A percentile compares a stretch with the other conserved stretches of the same genome.
Evolutionary conservation across 1,139 yeast genomes (phyloP).

Genomic region (Meyerozyma smithsonii): DNA sequence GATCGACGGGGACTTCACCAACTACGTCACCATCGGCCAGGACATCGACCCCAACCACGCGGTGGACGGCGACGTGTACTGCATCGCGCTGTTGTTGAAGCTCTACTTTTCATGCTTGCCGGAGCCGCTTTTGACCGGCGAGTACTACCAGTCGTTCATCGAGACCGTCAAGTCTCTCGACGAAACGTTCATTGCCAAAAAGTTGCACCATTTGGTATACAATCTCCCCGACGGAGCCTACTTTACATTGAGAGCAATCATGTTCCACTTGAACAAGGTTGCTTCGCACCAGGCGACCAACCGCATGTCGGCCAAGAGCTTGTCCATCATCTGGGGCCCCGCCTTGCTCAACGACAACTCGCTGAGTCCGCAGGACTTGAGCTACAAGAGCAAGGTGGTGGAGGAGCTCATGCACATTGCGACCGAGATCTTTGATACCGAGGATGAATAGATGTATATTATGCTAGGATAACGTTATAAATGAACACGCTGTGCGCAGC

Average conservation of each 20-base stretch:
- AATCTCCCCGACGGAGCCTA: conserved; percentile 93
- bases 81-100: conserved; percentile 68
- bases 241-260: conserved; percentile 78
- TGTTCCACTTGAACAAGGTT: conserved; percentile 80
- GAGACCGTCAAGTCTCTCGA: conserved; percentile 64
- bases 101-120: conserved; percentile 66
- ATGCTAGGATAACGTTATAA: not conserved
- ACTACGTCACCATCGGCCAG: conserved; percentile 44
- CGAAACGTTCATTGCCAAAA: conserved; percentile 57
- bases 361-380: conserved; percentile 70
- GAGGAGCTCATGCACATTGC: conserved; percentile 82
- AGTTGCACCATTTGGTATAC: conserved; percentile 81
- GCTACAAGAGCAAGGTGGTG: conserved; percentile 73
- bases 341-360: conserved; percentile 66
- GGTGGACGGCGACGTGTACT: conserved; percentile 65
- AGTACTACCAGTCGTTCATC: conserved; percentile 53
- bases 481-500: too few species aligned
- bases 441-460: conserved; percentile 18
- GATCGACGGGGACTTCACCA: conserved; percentile 75
- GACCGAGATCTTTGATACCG: conserved; percentile 81
- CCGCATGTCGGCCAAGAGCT: conserved; percentile 74
- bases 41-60: conserved; percentile 42
- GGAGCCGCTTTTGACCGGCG: conserved; percentile 61
- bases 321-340: conserved; percentile 95
- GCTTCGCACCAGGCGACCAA: conserved; percentile 59